Conservation (phyloP, 352 stramenopile genomes). For the Phytophthora litchii region DNA sequence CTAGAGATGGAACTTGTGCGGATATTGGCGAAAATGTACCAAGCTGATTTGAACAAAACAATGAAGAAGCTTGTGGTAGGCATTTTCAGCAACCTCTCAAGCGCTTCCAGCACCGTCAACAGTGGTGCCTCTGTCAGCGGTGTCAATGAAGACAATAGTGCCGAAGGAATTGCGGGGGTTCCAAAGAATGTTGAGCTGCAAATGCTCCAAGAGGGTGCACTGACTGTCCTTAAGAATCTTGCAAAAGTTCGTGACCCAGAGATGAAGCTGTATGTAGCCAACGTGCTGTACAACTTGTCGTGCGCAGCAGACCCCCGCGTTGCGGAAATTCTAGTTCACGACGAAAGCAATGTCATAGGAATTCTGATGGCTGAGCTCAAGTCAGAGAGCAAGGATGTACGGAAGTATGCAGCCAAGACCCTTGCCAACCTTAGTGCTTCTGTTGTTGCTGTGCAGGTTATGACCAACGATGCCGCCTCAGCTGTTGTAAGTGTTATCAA, state of each 20-base stretch:
- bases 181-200: constrained; percentile 39
- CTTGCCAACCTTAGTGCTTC: constrained; percentile 71
- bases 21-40: constrained; percentile 78
- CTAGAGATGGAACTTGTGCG: constrained; percentile 86
- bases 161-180: constrained; percentile 7
- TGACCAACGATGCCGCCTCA: constrained; percentile 56
- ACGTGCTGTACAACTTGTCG: constrained; percentile 84
- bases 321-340: constrained; percentile 58
- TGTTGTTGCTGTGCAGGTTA: constrained; percentile 55
- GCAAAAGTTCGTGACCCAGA: constrained; percentile 77
- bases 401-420: constrained; percentile 66
- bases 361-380: constrained; percentile 73
- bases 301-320: constrained; percentile 54
- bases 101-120: constrained; percentile 16
- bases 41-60: constrained; percentile 70
- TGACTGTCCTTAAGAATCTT: constrained; percentile 71
- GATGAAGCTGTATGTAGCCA: constrained; percentile 85
- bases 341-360: constrained; percentile 69
- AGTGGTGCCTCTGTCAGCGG: not conserved
- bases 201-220: constrained; percentile 65
- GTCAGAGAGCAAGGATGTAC: constrained; percentile 67
- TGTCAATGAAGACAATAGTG: constrained; percentile 3
- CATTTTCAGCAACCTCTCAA: constrained; percentile 79
- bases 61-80: constrained; percentile 81
- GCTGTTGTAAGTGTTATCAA: constrained; percentile 59